Percentiles rank a stretch among this genome's conserved stretches.
Conservation (phyloP, 2,329 filamentous ascomycete species). For the Meredithiella fracta region DNA sequence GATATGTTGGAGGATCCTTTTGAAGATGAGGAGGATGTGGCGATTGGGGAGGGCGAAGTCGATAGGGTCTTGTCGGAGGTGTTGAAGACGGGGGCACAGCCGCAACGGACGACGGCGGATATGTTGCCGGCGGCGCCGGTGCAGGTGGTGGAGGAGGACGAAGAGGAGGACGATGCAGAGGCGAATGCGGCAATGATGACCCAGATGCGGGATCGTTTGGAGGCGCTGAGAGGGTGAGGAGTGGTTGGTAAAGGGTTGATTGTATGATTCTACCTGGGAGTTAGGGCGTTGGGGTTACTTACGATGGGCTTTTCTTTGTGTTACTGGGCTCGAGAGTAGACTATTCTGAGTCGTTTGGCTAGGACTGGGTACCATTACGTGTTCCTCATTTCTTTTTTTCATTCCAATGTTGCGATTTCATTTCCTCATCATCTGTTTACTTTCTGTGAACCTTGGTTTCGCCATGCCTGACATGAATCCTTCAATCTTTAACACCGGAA, state of each 20-base stretch:
- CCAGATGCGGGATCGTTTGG: slow-evolving; percentile 81
- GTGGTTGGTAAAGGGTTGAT: neutral
- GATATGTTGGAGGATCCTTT: slow-evolving; percentile 53
- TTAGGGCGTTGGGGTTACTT: neutral
- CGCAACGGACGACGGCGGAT: slow-evolving; percentile 31
- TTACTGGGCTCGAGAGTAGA: no score
- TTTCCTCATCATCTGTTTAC: no score
- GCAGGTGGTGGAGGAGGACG: slow-evolving; percentile 32
- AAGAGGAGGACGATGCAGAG: slow-evolving; percentile 58
- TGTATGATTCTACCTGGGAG: neutral
- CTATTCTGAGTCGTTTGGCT: no score
- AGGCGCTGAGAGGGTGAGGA: slow-evolving; percentile 72
- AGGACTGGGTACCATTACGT: no score
- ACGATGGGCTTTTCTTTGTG: no score
- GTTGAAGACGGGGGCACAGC: slow-evolving; percentile 57
- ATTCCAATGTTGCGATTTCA: no score
- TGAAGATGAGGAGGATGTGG: slow-evolving; percentile 30
- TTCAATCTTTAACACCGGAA: no score
- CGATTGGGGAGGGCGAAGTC: slow-evolving; percentile 51
- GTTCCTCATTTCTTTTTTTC: no score
- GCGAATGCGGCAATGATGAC: slow-evolving; percentile 81
- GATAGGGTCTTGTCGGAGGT: slow-evolving; percentile 89
- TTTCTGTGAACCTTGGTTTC: no score
- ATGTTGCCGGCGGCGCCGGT: slow-evolving; percentile 33
- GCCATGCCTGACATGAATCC: no score